Percentiles rank a stretch among this genome's conserved stretches.
phyloP scores from a whole-genome alignment of 257 asterid species.

The Fraxinus anomala region DNA sequence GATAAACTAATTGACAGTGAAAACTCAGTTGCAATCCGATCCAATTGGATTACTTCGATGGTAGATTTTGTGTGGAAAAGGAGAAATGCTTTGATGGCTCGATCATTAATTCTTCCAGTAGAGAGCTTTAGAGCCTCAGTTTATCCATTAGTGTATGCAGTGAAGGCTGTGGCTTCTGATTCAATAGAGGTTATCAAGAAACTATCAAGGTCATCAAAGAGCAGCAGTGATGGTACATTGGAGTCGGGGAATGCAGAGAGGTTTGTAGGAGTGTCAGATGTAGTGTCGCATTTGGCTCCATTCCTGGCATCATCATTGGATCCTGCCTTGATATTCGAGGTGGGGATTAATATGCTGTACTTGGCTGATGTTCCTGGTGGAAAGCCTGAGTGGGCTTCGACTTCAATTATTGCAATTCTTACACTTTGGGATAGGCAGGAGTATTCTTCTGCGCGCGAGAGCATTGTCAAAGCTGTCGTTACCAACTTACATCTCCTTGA shows the following conservation, averaged over 20 bases:
- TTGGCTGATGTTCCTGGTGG: slow-evolving; percentile 97
- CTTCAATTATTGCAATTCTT: slow-evolving; percentile 77
- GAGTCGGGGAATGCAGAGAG: slow-evolving; percentile 63
- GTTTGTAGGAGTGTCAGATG: slow-evolving; percentile 81
- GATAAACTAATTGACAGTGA: slow-evolving; percentile 90
- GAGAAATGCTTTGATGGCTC: slow-evolving; percentile 66
- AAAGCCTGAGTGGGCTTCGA: slow-evolving; percentile 93
- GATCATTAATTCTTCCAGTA: slow-evolving; percentile 71
- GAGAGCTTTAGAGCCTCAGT: slow-evolving; percentile 81
- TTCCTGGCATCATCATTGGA: slow-evolving; percentile 82
- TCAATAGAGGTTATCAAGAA: slow-evolving; percentile 69
- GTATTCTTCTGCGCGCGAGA: slow-evolving; percentile 87
- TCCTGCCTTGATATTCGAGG: slow-evolving; percentile 86
- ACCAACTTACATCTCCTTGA: slow-evolving; percentile 87
- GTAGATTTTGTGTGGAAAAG: slow-evolving; percentile 77
- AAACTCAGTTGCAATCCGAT: slow-evolving; percentile 77
- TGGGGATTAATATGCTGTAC: slow-evolving; percentile 85
- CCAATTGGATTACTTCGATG: slow-evolving; percentile 81
- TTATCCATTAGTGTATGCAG: slow-evolving; percentile 75
- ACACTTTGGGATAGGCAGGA: slow-evolving; percentile 96
- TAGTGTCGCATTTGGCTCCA: slow-evolving; percentile 86
- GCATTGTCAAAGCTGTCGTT: slow-evolving; percentile 89
- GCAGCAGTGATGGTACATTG: slow-evolving; percentile 27
- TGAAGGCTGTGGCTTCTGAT: slow-evolving; percentile 80
- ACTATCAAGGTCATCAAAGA: slow-evolving; percentile 65